Evolutionary conservation across 768 basidiomycete species (phyloP), one percentile per base, ranked within the genome.

Genomic region (Suillus lakei): DNA sequence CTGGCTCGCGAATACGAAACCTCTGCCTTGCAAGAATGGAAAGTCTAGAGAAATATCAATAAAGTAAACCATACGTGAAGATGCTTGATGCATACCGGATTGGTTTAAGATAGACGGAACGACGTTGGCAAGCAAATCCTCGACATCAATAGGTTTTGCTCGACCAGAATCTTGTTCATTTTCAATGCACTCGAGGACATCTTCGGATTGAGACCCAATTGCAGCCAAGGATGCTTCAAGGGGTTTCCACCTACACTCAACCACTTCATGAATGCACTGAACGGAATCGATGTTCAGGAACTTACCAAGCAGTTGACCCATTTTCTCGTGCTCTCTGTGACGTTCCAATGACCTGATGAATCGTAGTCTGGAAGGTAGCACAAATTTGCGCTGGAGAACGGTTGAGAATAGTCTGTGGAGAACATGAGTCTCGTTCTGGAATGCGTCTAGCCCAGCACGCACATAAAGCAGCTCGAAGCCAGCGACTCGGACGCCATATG

Each of bases 11-110:
- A 98, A 96, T 53, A 99, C 93, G 66, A 98, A 98, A 0, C 89
- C 93, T 66, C 98, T 86, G 13, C 97, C 98, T 78, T 98, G 97
- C 34, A 99, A 77, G 86, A 98, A 99, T 0, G 95, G 95, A 63
- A 84, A 85, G 28, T 94, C 96, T 97, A 34, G 30, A 32, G 44
- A 16, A 64, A 9, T 65, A 56, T 28, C 50, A 60, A 34, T 60
- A 39, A 61, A 36, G 56, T 16, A 23, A 46, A 51, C 21, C 43
- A 6, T 32, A 23, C 39, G 53, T 26, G 36, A 55, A 46, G n/a
- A 51, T 30, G 34, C 1, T 53, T 46, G 18, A 66, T 6, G 38
- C 85, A 56, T 67, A 96, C 96, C 91, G 43, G 88, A 81, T 41
- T 91, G 84, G 23, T 78, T 80, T 36, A 99, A 82, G 50, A 94